phyloP scores from a whole-genome alignment of 2,329 filamentous ascomycete genomes.

The Venturia asperata region DNA sequence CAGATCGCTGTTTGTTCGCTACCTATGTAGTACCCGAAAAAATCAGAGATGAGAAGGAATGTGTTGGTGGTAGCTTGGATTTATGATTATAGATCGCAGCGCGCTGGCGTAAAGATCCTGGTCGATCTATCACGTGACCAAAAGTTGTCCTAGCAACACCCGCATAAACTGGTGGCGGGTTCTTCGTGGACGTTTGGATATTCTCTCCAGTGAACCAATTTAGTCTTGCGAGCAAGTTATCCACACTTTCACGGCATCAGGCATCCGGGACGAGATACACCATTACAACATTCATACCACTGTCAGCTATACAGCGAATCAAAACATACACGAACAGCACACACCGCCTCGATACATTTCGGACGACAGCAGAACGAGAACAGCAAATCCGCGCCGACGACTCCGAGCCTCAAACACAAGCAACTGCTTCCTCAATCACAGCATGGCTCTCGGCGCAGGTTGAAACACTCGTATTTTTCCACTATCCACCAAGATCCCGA shows the following conservation, averaged over 20 bases:
- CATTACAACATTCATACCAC: not conserved
- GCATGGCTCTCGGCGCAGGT: constrained; percentile 9
- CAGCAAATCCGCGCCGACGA: not conserved
- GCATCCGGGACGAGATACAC: not conserved
- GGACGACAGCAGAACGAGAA: constrained; percentile 8
- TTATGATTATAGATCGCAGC: too few relatives aligned
- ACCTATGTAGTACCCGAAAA: too few relatives aligned
- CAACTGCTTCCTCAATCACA: not conserved
- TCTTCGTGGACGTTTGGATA: not conserved
- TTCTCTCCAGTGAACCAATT: not conserved
- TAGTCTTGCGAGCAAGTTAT: not conserved
- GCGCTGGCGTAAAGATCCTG: too few relatives aligned
- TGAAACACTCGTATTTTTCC: not conserved
- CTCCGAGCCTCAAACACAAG: not conserved
- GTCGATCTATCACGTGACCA: too few relatives aligned
- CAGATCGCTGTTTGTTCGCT: too few relatives aligned
- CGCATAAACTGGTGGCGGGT: not conserved
- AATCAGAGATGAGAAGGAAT: too few relatives aligned
- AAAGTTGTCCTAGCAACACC: not conserved
- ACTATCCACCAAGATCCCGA: not conserved
- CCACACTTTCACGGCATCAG: not conserved
- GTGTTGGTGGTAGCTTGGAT: too few relatives aligned
- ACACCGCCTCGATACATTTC: not conserved
- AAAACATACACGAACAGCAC: constrained; percentile 2
- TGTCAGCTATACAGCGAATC: not conserved